Base-by-base conservation (phyloP, 495 filamentous ascomycete species). In the Jackrogersella minutella region DNA sequence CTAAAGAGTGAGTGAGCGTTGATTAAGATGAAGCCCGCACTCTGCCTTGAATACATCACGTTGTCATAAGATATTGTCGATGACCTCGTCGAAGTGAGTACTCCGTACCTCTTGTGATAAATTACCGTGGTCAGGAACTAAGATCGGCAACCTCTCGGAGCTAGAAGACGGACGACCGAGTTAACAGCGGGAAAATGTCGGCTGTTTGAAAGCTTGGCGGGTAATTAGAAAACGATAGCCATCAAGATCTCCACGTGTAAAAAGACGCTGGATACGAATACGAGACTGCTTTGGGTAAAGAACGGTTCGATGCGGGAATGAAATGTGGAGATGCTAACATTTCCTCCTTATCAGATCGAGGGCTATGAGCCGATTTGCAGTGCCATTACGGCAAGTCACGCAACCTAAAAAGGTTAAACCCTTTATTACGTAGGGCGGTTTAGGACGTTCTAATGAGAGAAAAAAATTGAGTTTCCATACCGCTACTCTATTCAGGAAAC, bases 321-420 rank as follows among this genome's bases (percentile, higher is more conserved):
- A 69, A 69, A 64, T 57, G 51, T 46, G 66, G 66, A 17, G 28
- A 7, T 4, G 4, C 5, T 57, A 43, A 22, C 54, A 56, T 61
- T 43, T 61, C 55, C 41, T 51, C 43, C 66, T 69, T 69, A 69
- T 69, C 66, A 64, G 66, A 69, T 69, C 66, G 66, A 59, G 39
- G 13, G 41, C 40, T 41, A 61, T 60, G 60, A 69, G 66, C 66
- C 60, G 55, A 69, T 64, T 61, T 56, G 59, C 55, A 58, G 60
- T 13, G 7, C 24, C 37, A 43, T 30, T 31, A 11, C 21, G 47
- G 33, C n/a, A 37, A 57, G 50, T 63, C 28, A 41, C 34, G 49
- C 55, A 50, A 39, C 59, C 55, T 22, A 47, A 68, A 62, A 19
- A 58, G 65, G 58, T 26, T 56, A 24, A 64, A 66, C 7, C 17